Evolutionary conservation across 1,284 basidiomycete species (phyloP), one percentile per base, ranked within the genome.

Genomic region (Boletus putidus): DNA sequence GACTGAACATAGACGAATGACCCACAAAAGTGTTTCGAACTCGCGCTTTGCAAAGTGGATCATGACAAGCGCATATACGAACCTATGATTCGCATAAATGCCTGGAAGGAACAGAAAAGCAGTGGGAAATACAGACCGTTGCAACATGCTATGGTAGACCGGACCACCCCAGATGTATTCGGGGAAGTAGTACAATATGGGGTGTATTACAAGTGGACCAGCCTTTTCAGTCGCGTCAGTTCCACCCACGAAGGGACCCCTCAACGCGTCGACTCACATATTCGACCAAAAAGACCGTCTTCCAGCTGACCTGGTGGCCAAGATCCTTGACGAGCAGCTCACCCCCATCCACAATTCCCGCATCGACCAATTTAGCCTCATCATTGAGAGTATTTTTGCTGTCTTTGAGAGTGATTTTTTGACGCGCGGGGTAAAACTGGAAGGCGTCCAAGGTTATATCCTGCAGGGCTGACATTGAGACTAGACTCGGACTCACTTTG

Each of bases 21-120:
- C 81, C 58, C 59, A 90, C 89, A 96, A 98, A 14, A 96, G 66
- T 2, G 97, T 96, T 76, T 99, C 96, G 25, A 94, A 75, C 73
- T 98, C 94, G 48, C 96, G 89, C 78, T 99, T 99, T 61, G 86
- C 65, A 74, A 96, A 99, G 75, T 99, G 96, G 18, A 89, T 70
- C 70, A 98, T 79, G 37, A 94, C 85, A 64, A 98, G 83, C 8
- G 77, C 82, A 64, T 91, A 91, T 2, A 91, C 87, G 58, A 89
- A 86, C 66, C 94, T 97, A 43, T 10, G 16, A 49, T 31, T 39
- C 6, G 7, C 39, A 20, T 73, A 42, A 67, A 50, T 33, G 43
- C 36, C 42, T 49, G 40, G 11, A 42, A 40, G 21, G 6, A 40
- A 44, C 14, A 10, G 14, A 33, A n/a, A 20, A 49, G 3, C 7